Base-by-base conservation (phyloP, 352 stramenopile genomes). In the Phytopythium vexans region DNA sequence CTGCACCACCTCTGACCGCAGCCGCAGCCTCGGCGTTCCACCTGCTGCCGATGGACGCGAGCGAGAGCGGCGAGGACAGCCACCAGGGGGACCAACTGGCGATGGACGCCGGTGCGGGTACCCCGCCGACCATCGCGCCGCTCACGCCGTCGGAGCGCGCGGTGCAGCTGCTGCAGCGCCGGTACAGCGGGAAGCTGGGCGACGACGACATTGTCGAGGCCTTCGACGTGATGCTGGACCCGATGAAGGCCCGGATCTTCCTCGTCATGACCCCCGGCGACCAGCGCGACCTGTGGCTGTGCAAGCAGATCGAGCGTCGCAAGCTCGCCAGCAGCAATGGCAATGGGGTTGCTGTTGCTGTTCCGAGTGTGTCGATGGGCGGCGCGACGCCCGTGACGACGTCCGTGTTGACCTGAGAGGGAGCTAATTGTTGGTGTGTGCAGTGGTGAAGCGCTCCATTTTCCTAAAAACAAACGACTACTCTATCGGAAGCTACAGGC, bases 191-290 rank as follows among this genome's bases (percentile, higher is more conserved):
- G 33, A 44, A 49, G 44, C 31, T 65, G 52, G 11, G 43, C 5
- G 41, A 50, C 21, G 52, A 52, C 38, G 52, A 60, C 31, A 41
- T 65, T 46, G 58, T 65, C 11, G 58, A 61, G 8, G 58, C 58
- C 8, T 65, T 65, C 44, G 58, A 65, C 33, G 34, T 60, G 4
- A 65, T 65, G 58, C 52, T 51, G 44, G 52, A 65, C 41, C 27
- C 52, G 3, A 41, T 54, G 15, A 52, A 54, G 46, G 58, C 58
- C n/a, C 40, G 47, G 38, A 55, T 65, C 45, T 60, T 65, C 52
- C 44, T 65, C 15, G 48, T 65, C 14, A 54, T 65, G 37, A 33
- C 52, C 32, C 52, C 58, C 3, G 58, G 58, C 32, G 41, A 49
- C 41, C 32, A 61, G 47, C 48, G 58, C 4, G 58, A 66, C 40